Evolutionary conservation across 352 stramenopile genomes (phyloP).

Genomic region (Pythium brachiatum): DNA sequence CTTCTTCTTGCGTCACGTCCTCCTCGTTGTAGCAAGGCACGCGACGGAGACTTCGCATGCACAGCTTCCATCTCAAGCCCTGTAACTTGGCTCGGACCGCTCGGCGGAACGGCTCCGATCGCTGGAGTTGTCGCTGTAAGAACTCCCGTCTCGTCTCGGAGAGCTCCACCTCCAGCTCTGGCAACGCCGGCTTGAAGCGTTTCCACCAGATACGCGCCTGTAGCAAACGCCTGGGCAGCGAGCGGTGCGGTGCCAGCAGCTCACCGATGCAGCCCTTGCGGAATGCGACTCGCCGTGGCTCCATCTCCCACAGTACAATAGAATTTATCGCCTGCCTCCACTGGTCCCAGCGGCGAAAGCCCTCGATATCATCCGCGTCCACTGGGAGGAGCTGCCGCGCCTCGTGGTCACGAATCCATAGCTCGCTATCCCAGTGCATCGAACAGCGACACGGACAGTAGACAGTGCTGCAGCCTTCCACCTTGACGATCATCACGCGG

Average conservation of each 20-base stretch:
- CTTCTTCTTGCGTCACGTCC: background rate
- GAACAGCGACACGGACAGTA: conserved; percentile 42
- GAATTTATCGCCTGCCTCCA: background rate
- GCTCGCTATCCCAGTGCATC: conserved; percentile 40
- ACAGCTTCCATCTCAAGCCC: background rate
- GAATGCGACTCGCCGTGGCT: background rate
- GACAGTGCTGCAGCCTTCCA: conserved; percentile 48
- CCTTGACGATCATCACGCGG: conserved; percentile 42
- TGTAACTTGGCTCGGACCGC: background rate
- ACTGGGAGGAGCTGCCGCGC: conserved; percentile 5
- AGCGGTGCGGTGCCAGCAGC: background rate
- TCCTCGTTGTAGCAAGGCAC: background rate
- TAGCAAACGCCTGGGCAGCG: background rate
- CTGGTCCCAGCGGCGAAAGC: conserved; percentile 22
- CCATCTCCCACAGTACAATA: background rate
- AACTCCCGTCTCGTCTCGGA: background rate
- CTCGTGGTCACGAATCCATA: background rate
- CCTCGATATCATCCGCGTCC: conserved; percentile 30
- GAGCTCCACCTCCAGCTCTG: background rate
- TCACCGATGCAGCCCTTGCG: background rate
- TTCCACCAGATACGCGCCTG: conserved; percentile 9
- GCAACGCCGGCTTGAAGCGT: background rate
- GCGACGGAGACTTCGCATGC: background rate
- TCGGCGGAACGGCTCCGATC: background rate
- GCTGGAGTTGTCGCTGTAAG: background rate